Evolutionary conservation across 108 stramenopile genomes (phyloP).

Genomic region (Skeletonema potamos): DNA sequence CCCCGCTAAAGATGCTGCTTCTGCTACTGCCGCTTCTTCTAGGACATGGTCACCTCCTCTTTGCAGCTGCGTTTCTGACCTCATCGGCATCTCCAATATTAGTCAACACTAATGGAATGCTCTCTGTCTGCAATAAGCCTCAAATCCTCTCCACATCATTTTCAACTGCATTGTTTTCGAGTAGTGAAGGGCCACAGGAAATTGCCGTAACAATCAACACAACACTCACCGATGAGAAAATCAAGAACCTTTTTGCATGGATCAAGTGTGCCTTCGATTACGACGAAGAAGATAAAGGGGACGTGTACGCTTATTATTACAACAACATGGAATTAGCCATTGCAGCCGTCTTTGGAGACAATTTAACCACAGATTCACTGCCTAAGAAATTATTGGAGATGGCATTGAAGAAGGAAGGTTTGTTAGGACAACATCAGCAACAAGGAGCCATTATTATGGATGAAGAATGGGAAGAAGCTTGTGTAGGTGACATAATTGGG

Average conservation of each 20-base stretch:
- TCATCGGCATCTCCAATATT: too few relatives aligned
- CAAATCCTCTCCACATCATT: not conserved
- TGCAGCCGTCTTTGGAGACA: slow-evolving; percentile 67
- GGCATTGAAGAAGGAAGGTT: slow-evolving; percentile 47
- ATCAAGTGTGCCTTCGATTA: slow-evolving; percentile 61
- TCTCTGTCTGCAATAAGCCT: not conserved
- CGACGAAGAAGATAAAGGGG: slow-evolving; percentile 21
- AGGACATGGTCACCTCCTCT: not conserved
- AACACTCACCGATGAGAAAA: slow-evolving; percentile 47
- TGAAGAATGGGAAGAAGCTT: slow-evolving; percentile 48
- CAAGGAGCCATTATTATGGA: not conserved
- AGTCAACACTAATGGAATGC: too few relatives aligned
- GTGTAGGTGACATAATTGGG: slow-evolving; percentile 50
- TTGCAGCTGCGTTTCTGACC: not conserved
- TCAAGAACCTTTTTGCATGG: slow-evolving; percentile 67
- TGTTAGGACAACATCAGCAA: slow-evolving; percentile 19
- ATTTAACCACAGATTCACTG: slow-evolving; percentile 47
- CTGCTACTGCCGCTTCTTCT: not conserved
- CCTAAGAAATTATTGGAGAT: slow-evolving; percentile 52
- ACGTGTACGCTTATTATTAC: slow-evolving; percentile 47
- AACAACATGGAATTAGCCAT: slow-evolving; percentile 70
- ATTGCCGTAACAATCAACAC: slow-evolving; percentile 43
- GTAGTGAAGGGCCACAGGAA: not conserved
- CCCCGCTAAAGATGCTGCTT: not conserved
- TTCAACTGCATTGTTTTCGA: not conserved